Percentiles rank a stretch among this genome's conserved stretches.
Evolutionary conservation across 495 filamentous ascomycete species (phyloP).

Genomic region (Trichoderma virens): DNA sequence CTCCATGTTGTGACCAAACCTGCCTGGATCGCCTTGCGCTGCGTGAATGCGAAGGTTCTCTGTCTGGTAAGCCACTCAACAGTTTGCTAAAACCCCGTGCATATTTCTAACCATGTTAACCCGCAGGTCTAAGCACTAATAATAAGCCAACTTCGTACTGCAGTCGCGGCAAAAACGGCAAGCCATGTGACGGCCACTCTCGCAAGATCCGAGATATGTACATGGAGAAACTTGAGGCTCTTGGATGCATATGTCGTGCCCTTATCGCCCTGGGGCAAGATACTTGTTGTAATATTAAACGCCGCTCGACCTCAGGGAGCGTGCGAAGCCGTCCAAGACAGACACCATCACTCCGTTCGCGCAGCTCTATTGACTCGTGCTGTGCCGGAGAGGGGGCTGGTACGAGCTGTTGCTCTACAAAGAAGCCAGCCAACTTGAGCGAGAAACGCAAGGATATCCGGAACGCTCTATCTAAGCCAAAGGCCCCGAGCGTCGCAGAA

Average conservation of each 20-base stretch:
- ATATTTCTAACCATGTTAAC: neutral
- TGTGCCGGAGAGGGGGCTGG: no score
- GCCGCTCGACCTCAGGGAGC: neutral
- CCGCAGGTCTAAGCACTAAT: conserved; percentile 12
- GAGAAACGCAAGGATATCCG: no score
- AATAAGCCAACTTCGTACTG: conserved; percentile 13
- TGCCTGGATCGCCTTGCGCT: conserved; percentile 43
- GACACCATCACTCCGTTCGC: no score
- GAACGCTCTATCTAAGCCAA: neutral
- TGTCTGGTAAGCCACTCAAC: conserved; percentile 6
- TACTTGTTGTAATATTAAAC: conserved; percentile 34
- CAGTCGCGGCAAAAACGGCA: conserved; percentile 14
- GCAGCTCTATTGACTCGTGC: no score
- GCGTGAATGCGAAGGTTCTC: conserved; percentile 23
- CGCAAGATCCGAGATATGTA: conserved; percentile 29
- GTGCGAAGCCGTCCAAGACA: no score
- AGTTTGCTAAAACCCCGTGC: conserved; percentile 5
- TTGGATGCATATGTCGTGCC: conserved; percentile 49
- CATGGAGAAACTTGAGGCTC: conserved; percentile 32
- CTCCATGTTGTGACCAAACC: conserved; percentile 28
- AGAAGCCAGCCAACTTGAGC: neutral
- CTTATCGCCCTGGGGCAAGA: conserved; percentile 45
- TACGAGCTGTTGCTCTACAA: neutral
- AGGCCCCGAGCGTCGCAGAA: conserved; percentile 13
- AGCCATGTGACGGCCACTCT: conserved; percentile 25